phyloP scores from a whole-genome alignment of 2,329 filamentous ascomycete genomes.

The Colletotrichum trifolii region DNA sequence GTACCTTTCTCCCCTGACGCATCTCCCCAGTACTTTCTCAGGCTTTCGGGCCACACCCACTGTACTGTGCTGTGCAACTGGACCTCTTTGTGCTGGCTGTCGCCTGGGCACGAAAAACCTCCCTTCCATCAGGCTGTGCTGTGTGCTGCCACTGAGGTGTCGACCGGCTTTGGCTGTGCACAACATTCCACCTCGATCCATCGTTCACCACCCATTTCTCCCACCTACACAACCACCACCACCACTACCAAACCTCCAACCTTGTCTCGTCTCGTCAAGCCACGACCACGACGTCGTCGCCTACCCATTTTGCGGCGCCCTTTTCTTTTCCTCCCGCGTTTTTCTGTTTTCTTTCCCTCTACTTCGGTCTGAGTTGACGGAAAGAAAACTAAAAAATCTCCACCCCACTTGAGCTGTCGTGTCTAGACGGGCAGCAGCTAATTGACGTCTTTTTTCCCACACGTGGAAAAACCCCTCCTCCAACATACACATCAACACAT shows the following conservation, averaged over 20 bases:
- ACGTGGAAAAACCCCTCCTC: slow-evolving; percentile 33
- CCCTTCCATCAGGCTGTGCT: slow-evolving; percentile 30
- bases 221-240: slow-evolving; percentile 37
- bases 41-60: background rate
- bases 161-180: slow-evolving; percentile 32
- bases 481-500: slow-evolving; percentile 24
- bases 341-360: slow-evolving; percentile 37
- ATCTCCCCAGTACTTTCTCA: too few species aligned
- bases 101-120: slow-evolving; percentile 30
- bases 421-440: slow-evolving; percentile 35
- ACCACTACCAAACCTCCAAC: slow-evolving; percentile 17
- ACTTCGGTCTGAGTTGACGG: slow-evolving; percentile 41
- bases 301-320: slow-evolving; percentile 32
- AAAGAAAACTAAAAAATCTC: slow-evolving; percentile 12
- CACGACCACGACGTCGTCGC: slow-evolving; percentile 36
- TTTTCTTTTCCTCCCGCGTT: slow-evolving; percentile 40
- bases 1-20: background rate
- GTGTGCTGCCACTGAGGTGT: slow-evolving; percentile 25
- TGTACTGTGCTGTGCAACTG: background rate
- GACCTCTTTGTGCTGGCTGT: background rate
- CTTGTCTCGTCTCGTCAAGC: slow-evolving; percentile 38
- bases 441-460: slow-evolving; percentile 35
- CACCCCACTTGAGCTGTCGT: slow-evolving; percentile 35
- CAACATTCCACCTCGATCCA: slow-evolving; percentile 39
- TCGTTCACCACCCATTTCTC: slow-evolving; percentile 38